Conservation (phyloP, 2,329 filamentous ascomycete genomes). For the Juglanconis oblonga region DNA sequence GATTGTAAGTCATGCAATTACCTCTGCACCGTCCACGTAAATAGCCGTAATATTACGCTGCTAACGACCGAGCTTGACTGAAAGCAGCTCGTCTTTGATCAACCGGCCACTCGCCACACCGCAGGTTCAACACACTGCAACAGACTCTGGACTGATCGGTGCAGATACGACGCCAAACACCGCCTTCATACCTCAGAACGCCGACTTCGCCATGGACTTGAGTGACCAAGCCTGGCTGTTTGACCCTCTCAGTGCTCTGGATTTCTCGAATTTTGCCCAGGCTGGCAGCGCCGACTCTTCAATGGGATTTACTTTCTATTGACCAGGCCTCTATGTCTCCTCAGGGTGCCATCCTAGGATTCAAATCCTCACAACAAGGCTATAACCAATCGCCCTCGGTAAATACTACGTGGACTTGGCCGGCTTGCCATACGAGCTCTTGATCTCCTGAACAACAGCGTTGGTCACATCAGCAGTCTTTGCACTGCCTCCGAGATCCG, state of each 20-base stretch:
- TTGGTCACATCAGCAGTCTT: conserved; percentile 22
- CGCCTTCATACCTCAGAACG: not conserved
- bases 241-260: conserved; percentile 20
- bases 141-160: not conserved
- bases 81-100: not conserved
- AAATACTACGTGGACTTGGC: not conserved
- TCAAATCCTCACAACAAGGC: no score
- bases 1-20: not conserved
- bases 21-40: not conserved
- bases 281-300: conserved; percentile 17
- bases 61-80: not conserved
- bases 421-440: conserved; percentile 5
- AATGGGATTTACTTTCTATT: conserved; percentile 15
- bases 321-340: not conserved
- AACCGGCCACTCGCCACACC: not conserved
- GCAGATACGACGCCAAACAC: not conserved
- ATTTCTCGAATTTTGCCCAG: conserved; percentile 23
- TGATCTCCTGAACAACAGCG: conserved; percentile 20
- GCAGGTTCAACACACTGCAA: not conserved
- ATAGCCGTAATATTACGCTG: not conserved
- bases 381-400: no score
- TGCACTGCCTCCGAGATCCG: conserved; percentile 45
- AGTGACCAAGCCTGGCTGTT: conserved; percentile 13
- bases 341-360: not conserved
- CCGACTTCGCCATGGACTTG: not conserved